A percentile compares a stretch with the other conserved stretches of the same genome.
phyloP scores from a whole-genome alignment of 2,329 filamentous ascomycete genomes.

The Aspergillus ruber region DNA sequence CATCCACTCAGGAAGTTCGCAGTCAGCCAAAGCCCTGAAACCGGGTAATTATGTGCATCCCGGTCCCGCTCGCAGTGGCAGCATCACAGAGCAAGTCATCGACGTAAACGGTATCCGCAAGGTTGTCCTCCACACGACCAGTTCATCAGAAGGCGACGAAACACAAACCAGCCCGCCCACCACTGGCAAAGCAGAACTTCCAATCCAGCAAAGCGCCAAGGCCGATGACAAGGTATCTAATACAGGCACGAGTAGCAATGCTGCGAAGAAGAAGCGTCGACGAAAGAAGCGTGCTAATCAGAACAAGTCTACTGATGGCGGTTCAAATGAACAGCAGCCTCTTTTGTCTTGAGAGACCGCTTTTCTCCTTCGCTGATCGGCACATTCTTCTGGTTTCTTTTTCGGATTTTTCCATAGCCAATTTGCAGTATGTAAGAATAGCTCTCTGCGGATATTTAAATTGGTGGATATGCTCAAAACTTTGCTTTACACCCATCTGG shows the following conservation, averaged over 20 bases:
- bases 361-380: neutral
- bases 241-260: neutral
- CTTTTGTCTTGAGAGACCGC: conserved; percentile 3
- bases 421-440: too few species aligned
- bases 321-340: conserved; percentile 5
- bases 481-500: too few species aligned
- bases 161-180: conserved; percentile 1
- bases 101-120: conserved; percentile 69
- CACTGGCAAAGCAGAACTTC: neutral
- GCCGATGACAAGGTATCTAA: conserved; percentile 5
- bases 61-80: conserved; percentile 61
- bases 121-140: conserved; percentile 64
- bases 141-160: conserved; percentile 36
- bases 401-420: too few species aligned
- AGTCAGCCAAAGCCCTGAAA: conserved; percentile 13
- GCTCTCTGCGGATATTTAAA: too few species aligned
- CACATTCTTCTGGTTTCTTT: too few species aligned
- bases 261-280: conserved; percentile 19
- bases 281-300: conserved; percentile 10
- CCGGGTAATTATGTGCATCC: conserved; percentile 31
- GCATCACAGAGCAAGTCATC: conserved; percentile 72
- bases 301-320: neutral
- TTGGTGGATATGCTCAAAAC: too few species aligned
- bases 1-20: conserved; percentile 16
- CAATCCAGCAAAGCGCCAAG: conserved; percentile 4